These are phyloP conservation scores for Handroanthus guayacan DNA, from an alignment of 257 asterid species.

Conservation along the genomic window DNA sequence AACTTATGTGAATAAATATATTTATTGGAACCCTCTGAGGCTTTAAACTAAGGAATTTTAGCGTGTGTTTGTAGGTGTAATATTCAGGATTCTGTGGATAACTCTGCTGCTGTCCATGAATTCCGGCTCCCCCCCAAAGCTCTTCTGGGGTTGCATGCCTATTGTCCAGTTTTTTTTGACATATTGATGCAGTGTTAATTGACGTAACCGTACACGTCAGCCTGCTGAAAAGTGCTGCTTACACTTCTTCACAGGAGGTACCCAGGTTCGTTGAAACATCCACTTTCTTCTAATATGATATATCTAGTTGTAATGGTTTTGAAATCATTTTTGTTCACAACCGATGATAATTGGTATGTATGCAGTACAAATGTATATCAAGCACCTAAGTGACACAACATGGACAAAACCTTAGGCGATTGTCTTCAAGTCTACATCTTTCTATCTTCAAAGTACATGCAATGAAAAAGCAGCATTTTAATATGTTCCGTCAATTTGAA, in stretches of 20 bases:
- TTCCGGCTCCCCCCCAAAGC: conserved; percentile 86
- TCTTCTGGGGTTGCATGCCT: conserved; percentile 84
- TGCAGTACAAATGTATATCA: conserved; percentile 3
- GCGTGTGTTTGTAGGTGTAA: conserved; percentile 50
- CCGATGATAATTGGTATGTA: conserved; percentile 14
- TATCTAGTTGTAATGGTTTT: conserved; percentile 14
- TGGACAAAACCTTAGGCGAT: conserved; percentile 1
- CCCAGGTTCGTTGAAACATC: conserved; percentile 77
- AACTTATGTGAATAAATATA: neutral
- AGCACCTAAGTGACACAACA: conserved; percentile 7
- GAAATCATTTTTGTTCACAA: conserved; percentile 16
- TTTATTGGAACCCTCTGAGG: neutral
- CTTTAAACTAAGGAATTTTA: neutral
- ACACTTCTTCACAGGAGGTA: conserved; percentile 67
- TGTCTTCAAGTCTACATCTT: conserved; percentile 16
- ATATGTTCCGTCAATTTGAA: neutral
- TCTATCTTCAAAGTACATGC: neutral
- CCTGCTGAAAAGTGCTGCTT: conserved; percentile 65
- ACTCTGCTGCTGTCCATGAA: conserved; percentile 85
- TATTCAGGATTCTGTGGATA: conserved; percentile 67
- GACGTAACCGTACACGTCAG: conserved; percentile 75
- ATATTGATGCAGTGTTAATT: conserved; percentile 82
- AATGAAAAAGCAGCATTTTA: neutral
- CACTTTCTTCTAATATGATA: conserved; percentile 42
- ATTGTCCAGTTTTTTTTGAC: conserved; percentile 90